Evolutionary conservation across 2,329 filamentous ascomycete species (phyloP), one percentile per base, ranked within the genome.

Genomic region (Lasiodiplodia sp.): DNA sequence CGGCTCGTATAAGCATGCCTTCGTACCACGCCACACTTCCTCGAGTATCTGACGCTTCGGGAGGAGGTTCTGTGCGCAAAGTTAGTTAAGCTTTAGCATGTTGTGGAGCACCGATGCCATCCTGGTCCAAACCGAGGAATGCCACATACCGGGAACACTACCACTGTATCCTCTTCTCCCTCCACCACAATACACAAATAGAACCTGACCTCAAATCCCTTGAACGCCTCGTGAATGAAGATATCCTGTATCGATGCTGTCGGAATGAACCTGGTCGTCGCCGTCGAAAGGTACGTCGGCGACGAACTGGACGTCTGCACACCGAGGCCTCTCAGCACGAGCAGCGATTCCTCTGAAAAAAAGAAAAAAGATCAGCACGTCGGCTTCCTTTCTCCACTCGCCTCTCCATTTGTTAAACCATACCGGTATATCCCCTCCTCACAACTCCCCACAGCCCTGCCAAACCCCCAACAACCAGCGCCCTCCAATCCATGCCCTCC

Each of bases 171-270:
- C 66, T 91, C 87, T 80, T 98, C 95, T 2, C 90, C 94, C 73
- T 96, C 92, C 21, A 98, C 93, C 66, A 98, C 91, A 37, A 98
- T 92, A 4, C 93, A 89, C 10, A 99, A 83, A 76, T 97, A 97
- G 76, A 95, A 97, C 51, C 91, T 84, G 44, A 98, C 94, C 81
- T 94, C 93, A 75, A 97, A 97, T 0, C 94, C 94, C 68, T 88
- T 89, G 80, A 98, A 98, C 3, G 94, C 96, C 83, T 99, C 96
- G 78, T 97, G 94, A 63, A 99, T 92, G 66, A 97, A 88, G 68
- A 99, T 91, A 78, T 99, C 96, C 77, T 92, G 92, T 69, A 99
- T 96, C 80, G 93, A 90, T 55, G 91, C 92, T 0, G 95, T 97
- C 0, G 96, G 95, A 69, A 99, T 98, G 79, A 92, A 93, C 62